Percentiles rank a stretch among this genome's conserved stretches.
phyloP scores from a whole-genome alignment of 1,284 basidiomycete genomes.

The Naganishia liquefaciens region DNA sequence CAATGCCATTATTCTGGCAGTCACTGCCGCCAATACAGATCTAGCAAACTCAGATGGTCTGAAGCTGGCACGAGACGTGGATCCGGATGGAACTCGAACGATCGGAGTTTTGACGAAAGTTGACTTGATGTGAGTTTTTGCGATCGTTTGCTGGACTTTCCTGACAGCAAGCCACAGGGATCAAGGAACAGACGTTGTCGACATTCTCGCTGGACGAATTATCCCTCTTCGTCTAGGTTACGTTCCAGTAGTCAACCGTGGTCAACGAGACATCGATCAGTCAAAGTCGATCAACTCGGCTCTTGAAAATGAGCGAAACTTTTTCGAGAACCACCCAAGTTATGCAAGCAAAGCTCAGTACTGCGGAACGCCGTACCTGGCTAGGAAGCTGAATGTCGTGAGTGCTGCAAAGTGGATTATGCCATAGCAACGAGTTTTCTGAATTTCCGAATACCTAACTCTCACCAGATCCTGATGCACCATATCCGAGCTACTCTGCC shows the following conservation, averaged over 20 bases:
- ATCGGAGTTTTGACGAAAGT: slow-evolving; percentile 98
- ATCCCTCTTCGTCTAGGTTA: slow-evolving; percentile 95
- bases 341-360: slow-evolving; percentile 93
- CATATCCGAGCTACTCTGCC: slow-evolving; percentile 95
- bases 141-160: neutral
- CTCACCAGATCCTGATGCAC: slow-evolving; percentile 85
- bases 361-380: slow-evolving; percentile 96
- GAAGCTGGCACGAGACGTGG: slow-evolving; percentile 93
- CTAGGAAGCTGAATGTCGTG: slow-evolving; percentile 92
- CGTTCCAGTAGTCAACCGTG: slow-evolving; percentile 95
- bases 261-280: slow-evolving; percentile 91
- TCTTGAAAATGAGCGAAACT: slow-evolving; percentile 83
- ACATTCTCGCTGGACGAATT: slow-evolving; percentile 92
- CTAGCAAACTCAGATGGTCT: slow-evolving; percentile 97
- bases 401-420: slow-evolving; percentile 37
- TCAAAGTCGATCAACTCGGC: slow-evolving; percentile 81
- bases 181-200: slow-evolving; percentile 93
- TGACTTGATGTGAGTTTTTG: slow-evolving; percentile 80
- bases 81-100: slow-evolving; percentile 90
- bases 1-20: slow-evolving; percentile 78
- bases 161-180: slow-evolving; percentile 63
- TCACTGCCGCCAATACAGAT: slow-evolving; percentile 94
- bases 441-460: slow-evolving; percentile 13
- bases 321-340: slow-evolving; percentile 89
- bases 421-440: neutral